phyloP scores from a whole-genome alignment of 2,329 filamentous ascomycete species.

The Trichoderma sp. region DNA sequence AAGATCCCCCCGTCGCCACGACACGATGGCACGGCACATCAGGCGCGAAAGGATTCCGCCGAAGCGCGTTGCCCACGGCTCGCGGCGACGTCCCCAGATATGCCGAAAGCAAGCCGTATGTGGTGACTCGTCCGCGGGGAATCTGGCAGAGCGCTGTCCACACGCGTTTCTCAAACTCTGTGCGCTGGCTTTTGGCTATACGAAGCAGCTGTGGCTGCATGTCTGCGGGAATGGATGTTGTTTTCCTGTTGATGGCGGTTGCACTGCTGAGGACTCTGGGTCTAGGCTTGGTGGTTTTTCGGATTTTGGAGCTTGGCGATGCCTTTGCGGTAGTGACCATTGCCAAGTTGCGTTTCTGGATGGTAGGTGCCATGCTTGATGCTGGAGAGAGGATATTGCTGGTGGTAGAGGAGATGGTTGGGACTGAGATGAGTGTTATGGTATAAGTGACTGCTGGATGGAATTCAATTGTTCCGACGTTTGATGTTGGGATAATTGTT shows the following conservation, averaged over 20 bases:
- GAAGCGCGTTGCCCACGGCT: constrained; percentile 75
- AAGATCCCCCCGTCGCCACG: constrained; percentile 69
- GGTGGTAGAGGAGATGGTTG: not conserved
- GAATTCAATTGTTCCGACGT: not conserved
- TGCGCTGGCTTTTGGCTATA: constrained; percentile 49
- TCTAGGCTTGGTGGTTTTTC: not conserved
- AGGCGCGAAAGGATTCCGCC: constrained; percentile 80
- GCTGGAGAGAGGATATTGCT: not conserved
- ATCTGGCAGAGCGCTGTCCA: constrained; percentile 76
- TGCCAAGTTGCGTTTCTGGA: constrained; percentile 16
- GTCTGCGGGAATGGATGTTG: not conserved
- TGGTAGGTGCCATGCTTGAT: not conserved
- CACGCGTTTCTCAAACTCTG: constrained; percentile 62
- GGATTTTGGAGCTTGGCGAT: constrained; percentile 8
- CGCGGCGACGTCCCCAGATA: constrained; percentile 71
- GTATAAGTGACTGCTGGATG: not conserved
- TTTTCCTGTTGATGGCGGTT: not conserved
- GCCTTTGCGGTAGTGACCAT: not conserved
- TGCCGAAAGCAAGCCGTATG: constrained; percentile 71
- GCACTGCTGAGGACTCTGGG: not conserved
- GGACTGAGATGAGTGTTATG: not conserved
- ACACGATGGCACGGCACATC: constrained; percentile 81
- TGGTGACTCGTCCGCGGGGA: constrained; percentile 72
- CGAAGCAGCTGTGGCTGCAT: constrained; percentile 43
- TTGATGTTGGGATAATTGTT: not conserved